Percentiles rank a stretch among this genome's conserved stretches.
Evolutionary conservation across 176 grass and related monocot genomes (phyloP).

Genomic region (Ampelocalamus luodianensis): DNA sequence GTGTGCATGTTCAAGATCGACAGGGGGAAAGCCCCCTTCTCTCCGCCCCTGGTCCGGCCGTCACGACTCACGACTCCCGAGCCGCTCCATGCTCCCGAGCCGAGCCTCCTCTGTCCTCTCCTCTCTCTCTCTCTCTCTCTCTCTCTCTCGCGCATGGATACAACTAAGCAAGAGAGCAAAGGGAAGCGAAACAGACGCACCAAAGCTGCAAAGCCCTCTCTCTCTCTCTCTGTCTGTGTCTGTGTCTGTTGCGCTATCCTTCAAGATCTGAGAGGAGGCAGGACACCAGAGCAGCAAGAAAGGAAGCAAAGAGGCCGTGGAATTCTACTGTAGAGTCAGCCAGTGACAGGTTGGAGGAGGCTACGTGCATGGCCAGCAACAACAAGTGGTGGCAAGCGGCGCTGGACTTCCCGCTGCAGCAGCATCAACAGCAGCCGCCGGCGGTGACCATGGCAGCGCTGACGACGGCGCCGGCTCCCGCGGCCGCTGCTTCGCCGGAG

Average conservation of each 20-base stretch:
- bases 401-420: constrained; percentile 50
- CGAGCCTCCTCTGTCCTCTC: not conserved
- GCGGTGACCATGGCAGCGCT: not conserved
- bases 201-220: constrained; percentile 12
- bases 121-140: not conserved
- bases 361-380: constrained; percentile 65
- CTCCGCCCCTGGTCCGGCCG: not conserved
- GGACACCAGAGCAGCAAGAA: not conserved
- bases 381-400: constrained; percentile 65
- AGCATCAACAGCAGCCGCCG: not conserved
- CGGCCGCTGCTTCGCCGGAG: not conserved
- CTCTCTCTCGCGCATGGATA: not conserved
- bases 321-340: constrained; percentile 28
- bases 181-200: constrained; percentile 25
- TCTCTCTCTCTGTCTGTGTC: not conserved
- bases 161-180: constrained; percentile 13
- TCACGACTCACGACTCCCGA: constrained; percentile 27
- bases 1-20: too few species aligned
- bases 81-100: not conserved
- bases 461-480: not conserved
- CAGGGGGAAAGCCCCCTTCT: too few species aligned
- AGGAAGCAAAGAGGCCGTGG: not conserved
- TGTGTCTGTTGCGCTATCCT: not conserved
- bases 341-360: constrained; percentile 22
- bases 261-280: constrained; percentile 45